These are phyloP conservation scores for Diaporthe velutina DNA, from an alignment of 2,329 filamentous ascomycete species.

Conservation along the genomic window DNA sequence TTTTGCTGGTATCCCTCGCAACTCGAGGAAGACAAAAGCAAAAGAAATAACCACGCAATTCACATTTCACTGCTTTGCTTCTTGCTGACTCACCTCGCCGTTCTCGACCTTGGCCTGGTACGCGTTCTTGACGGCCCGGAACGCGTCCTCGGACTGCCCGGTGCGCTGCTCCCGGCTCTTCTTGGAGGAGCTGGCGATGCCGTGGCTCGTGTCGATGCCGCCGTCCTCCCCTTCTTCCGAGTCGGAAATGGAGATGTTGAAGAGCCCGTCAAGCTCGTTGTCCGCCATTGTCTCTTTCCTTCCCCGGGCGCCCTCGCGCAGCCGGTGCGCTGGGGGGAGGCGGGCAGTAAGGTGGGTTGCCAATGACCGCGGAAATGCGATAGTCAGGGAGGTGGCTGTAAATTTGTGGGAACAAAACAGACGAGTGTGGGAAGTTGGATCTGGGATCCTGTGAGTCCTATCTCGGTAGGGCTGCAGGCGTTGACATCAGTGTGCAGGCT, in stretches of 20 bases:
- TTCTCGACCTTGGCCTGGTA: constrained; percentile 67
- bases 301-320: background rate
- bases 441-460: constrained; percentile 10
- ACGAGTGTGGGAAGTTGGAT: constrained; percentile 9
- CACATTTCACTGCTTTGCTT: background rate
- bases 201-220: constrained; percentile 24
- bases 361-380: background rate
- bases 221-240: constrained; percentile 49
- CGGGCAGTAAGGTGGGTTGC: background rate
- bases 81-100: constrained; percentile 59
- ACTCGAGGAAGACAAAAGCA: background rate
- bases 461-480: constrained; percentile 29
- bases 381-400: background rate
- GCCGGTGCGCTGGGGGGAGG: background rate
- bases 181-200: constrained; percentile 14
- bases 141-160: constrained; percentile 63
- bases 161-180: constrained; percentile 44
- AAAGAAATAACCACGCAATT: no score
- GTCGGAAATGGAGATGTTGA: constrained; percentile 58
- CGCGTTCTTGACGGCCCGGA: constrained; percentile 57
- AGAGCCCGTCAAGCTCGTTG: constrained; percentile 48
- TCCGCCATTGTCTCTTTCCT: constrained; percentile 41
- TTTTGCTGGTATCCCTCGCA: background rate
- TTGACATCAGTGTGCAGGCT: constrained; percentile 46
- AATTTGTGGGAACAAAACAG: constrained; percentile 7